Percentiles rank a stretch among this genome's conserved stretches.
Conservation (phyloP, 169 alveolate genomes). For the Plasmodium coatneyi region DNA sequence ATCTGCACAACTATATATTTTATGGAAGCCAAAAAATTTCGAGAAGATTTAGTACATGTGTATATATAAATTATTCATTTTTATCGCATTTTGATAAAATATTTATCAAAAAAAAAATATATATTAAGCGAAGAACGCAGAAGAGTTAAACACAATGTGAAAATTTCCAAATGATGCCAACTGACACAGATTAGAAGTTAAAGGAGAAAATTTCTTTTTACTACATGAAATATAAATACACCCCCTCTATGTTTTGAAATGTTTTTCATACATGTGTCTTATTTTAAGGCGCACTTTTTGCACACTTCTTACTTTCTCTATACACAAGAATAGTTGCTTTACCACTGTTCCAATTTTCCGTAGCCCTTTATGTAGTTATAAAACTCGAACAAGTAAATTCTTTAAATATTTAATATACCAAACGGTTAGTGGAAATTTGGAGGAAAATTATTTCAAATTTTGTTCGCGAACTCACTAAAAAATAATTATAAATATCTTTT, state of each 20-base stretch:
- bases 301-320: background rate
- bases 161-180: background rate
- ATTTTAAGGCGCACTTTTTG: background rate
- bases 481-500: background rate
- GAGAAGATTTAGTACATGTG: background rate
- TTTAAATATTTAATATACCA: background rate
- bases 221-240: background rate
- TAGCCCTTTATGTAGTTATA: background rate
- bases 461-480: background rate
- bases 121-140: background rate
- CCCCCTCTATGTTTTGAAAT: background rate
- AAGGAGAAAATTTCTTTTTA: background rate
- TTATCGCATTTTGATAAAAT: background rate
- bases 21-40: background rate
- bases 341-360: background rate
- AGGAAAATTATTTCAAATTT: background rate
- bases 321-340: background rate
- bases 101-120: background rate
- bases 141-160: background rate
- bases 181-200: background rate
- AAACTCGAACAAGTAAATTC: background rate
- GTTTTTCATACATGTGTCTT: background rate
- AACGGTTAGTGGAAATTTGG: background rate
- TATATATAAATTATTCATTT: background rate
- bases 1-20: background rate